These are phyloP conservation scores for Rhodomyrtus psidioides DNA, from an alignment of 441 rosid species.

Conservation along the genomic window DNA sequence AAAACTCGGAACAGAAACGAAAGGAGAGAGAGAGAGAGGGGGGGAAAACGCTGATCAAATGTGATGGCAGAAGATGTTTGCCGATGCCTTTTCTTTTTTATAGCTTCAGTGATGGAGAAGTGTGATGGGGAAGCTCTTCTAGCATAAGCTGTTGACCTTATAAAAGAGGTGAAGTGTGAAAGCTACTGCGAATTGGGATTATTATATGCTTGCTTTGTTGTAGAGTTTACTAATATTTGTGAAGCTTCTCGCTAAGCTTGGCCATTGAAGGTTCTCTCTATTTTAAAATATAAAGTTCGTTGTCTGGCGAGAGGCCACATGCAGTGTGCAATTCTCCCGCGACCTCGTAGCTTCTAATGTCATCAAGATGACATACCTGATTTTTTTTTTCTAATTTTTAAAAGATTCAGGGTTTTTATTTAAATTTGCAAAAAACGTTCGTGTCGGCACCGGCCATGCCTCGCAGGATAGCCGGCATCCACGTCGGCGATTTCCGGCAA, in stretches of 20 bases:
- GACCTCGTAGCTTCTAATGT: neutral
- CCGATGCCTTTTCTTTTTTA: neutral
- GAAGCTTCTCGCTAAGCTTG: neutral
- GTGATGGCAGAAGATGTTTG: neutral
- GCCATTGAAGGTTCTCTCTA: neutral
- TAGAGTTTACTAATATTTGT: neutral
- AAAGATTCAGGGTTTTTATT: neutral
- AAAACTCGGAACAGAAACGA: neutral
- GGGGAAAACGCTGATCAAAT: neutral
- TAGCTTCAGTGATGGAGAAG: neutral
- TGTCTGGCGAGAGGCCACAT: neutral
- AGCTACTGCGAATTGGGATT: neutral
- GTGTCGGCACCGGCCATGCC: accelerated
- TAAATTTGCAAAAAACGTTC: neutral
- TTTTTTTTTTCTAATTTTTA: neutral
- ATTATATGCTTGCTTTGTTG: neutral
- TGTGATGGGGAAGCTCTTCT: neutral
- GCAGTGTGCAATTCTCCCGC: neutral
- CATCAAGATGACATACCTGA: neutral
- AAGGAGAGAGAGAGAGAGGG: accelerated
- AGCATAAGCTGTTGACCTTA: neutral
- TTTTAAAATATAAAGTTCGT: neutral
- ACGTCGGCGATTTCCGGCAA: accelerated
- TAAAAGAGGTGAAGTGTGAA: neutral
- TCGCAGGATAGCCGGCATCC: accelerated